A percentile compares a stretch with the other conserved stretches of the same genome.
These are phyloP conservation scores for Candida mattraensis DNA, from an alignment of 805 yeast species.

Conservation along the genomic window DNA sequence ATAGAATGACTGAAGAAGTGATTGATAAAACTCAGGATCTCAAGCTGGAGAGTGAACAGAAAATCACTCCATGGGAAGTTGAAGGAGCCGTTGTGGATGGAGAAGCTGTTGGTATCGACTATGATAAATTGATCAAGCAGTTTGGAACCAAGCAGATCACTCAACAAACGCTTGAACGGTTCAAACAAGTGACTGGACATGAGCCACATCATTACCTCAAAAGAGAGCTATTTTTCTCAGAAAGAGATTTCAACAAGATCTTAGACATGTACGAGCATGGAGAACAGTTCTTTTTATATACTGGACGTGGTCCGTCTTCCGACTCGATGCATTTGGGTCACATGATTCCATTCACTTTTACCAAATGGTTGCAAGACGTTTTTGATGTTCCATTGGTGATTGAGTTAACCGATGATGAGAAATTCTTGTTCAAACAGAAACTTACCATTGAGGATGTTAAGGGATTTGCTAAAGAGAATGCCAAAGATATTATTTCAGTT, in stretches of 20 bases:
- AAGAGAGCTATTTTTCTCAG: slow-evolving; percentile 90
- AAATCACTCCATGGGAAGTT: slow-evolving; percentile 97
- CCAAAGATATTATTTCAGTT: slow-evolving; percentile 88
- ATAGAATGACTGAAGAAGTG: slow-evolving; percentile 23
- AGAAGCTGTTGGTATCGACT: slow-evolving; percentile 84
- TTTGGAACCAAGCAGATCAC: slow-evolving; percentile 82
- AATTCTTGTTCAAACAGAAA: slow-evolving; percentile 89
- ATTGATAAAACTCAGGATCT: slow-evolving; percentile 23
- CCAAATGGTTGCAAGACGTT: slow-evolving; percentile 97
- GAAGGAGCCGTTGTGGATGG: slow-evolving; percentile 98
- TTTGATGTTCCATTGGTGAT: slow-evolving; percentile 94
- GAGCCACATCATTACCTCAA: slow-evolving; percentile 88
- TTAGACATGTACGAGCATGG: slow-evolving; percentile 91
- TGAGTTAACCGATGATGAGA: slow-evolving; percentile 96
- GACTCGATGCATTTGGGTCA: slow-evolving; percentile 97
- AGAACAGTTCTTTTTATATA: slow-evolving; percentile 90
- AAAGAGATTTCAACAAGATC: slow-evolving; percentile 77
- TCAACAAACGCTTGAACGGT: slow-evolving; percentile 70
- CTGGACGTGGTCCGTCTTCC: slow-evolving; percentile 96
- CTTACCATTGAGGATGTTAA: slow-evolving; percentile 88
- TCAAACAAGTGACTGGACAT: slow-evolving; percentile 80
- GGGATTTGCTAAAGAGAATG: slow-evolving; percentile 74
- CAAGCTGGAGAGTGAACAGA: slow-evolving; percentile 43
- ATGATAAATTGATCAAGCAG: slow-evolving; percentile 79
- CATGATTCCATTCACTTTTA: slow-evolving; percentile 91